Evolutionary conservation across 768 basidiomycete genomes (phyloP).

Genomic region (Rhodotorula sphaerocarpa): DNA sequence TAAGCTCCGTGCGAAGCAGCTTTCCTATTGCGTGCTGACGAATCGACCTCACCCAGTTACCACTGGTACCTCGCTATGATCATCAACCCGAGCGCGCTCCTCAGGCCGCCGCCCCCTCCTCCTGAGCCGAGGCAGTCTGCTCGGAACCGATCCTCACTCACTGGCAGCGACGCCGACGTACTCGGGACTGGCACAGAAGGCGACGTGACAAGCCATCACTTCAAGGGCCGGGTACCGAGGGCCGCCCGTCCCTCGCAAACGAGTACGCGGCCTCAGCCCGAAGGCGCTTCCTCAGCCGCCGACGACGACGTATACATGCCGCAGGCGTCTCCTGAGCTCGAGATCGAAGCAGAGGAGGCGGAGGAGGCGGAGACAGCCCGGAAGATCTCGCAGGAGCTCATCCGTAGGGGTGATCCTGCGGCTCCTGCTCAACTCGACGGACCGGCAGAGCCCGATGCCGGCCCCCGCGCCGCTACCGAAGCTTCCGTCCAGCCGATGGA

Average conservation of each 20-base stretch:
- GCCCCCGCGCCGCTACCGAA: background rate
- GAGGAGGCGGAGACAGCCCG: background rate
- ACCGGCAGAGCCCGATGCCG: no score
- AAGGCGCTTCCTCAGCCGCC: no score
- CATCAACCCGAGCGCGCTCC: constrained; percentile 61
- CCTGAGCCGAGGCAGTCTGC: background rate
- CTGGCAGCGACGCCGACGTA: background rate
- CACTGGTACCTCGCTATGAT: constrained; percentile 99
- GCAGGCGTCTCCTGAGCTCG: background rate
- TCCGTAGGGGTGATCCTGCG: no score
- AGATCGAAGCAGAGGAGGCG: constrained; percentile 1
- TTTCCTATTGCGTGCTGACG: background rate
- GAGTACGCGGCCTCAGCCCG: no score
- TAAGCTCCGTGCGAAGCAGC: constrained; percentile 44
- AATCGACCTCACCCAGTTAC: constrained; percentile 50
- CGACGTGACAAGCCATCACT: background rate
- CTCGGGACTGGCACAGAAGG: background rate
- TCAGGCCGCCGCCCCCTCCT: constrained; percentile 39
- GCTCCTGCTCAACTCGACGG: no score
- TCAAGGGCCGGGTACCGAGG: no score
- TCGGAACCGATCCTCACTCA: background rate
- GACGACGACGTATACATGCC: background rate
- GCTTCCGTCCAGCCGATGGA: background rate
- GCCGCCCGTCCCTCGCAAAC: no score
- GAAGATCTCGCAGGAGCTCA: background rate